Base-by-base conservation (phyloP, 768 basidiomycete genomes). In the Tylopilus felleus region DNA sequence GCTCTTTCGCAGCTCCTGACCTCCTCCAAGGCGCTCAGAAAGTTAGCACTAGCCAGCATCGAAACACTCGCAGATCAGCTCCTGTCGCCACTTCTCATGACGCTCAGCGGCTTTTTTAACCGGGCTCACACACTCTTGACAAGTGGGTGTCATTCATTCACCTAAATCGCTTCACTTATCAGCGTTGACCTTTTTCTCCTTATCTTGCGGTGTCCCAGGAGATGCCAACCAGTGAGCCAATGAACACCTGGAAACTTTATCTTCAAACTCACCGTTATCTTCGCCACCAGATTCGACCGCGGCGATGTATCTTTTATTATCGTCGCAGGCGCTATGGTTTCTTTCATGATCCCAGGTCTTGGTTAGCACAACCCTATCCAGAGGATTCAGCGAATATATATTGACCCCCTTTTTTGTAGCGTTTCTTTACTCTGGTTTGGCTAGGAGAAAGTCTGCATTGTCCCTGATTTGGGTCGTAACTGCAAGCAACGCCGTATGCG, bases 261-360 rank as follows among this genome's bases (percentile, higher is more conserved):
- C 42, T 42, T 42, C 8, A 12, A 28, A 39, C n/a, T 61, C 47
- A 63, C 35, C 38, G 13, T 57, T 31, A 38, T 47, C 43, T 48
- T 29, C 21, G 4, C 39, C 28, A 5, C 49, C 60, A 87, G 85
- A 59, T 90, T 83, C 70, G 80, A 88, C 68, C 76, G 79, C 19
- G 86, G 88, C 36, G 87, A 90, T 73, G 66, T 89, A 16, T 73
- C 84, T 9, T 90, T 88, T 67, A 84, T 90, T 59, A 80, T 83
- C 17, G 64, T 87, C 8, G 76, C 83, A 23, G 85, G 85, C 27
- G 80, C 81, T 17, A 81, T 90, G 74, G 88, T 90, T 12, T 76
- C 80, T 48, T 83, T 88, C 72, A 90, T 89, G 87, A 76, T 90
- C 35, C 87, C 86, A 44, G 86, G 86, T 12, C 79, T 88, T 31